Base-by-base conservation (phyloP, 305 asterid genomes). In the Solanum chacoense region DNA sequence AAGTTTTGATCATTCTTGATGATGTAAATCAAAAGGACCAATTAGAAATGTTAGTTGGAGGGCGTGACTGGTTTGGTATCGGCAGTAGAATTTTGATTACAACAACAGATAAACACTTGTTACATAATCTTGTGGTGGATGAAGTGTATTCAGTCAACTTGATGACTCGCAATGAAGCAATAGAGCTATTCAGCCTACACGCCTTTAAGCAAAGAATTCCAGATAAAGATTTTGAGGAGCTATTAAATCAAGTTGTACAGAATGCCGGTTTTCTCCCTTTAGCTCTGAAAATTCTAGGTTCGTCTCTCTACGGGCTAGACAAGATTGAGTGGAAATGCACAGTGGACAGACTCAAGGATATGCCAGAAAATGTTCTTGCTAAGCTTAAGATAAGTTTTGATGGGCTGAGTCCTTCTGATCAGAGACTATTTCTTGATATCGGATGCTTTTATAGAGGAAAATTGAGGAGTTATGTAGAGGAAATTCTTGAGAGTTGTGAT, bases 301-400 rank as follows among this genome's bases (percentile, higher is more conserved):
- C 85, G 2, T 87, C 79, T 73, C 88, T 87, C 67, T 28, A 35
- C 4, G 88, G 88, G 16, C 72, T 73, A 40, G 84, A 87, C 50
- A 73, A 42, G 45, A 40, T 11, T 11, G 69, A 28, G 2, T 86
- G 88, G 88, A 71, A 6, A 86, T 38, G 84, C 50, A 7, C 73
- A 11, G 69, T 74, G 71, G 84, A 87, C 32, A 87, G 42, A 26
- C 80, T 87, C 34, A 42, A 73, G 83, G 81, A 71, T 75, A 31
- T 87, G 72, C 88, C 88, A 42, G 40, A 87, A 73, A 6, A 73
- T 12, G 84, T 87, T 73, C 80, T 87, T 72, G 67, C 67, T 40
- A 87, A 72, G 88, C 88, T 87, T 72, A 87, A 72, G 88, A 87
- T 87, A 87, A 87, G 88, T 73, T 87, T 87, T 73, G 88, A 87